phyloP scores from a whole-genome alignment of 176 grass and related monocot species.

The Raddia distichophylla region DNA sequence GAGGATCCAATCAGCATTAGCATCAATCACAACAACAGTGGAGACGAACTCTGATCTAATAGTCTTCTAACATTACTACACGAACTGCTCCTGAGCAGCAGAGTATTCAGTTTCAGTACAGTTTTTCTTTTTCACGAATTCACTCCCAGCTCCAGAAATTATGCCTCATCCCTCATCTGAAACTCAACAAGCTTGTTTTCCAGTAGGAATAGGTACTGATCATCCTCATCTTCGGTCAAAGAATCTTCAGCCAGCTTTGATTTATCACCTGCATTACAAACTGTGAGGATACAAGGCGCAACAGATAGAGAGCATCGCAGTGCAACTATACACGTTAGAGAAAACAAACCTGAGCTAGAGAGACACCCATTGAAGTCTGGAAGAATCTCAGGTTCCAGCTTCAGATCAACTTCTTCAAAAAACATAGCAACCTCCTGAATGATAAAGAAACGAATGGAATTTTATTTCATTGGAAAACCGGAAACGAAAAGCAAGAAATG shows the following conservation, averaged over 20 bases:
- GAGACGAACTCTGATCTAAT: not conserved
- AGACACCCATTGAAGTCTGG: slow-evolving; percentile 2
- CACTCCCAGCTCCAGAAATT: not conserved
- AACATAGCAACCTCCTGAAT: slow-evolving; percentile 42
- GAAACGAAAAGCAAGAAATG: not conserved
- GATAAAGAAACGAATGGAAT: slow-evolving; percentile 13
- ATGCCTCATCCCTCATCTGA: slow-evolving; percentile 47
- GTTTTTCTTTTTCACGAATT: slow-evolving; percentile 14
- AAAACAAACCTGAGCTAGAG: slow-evolving; percentile 44
- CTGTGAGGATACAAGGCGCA: not conserved
- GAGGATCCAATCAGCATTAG: not conserved
- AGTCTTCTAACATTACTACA: slow-evolving; percentile 8
- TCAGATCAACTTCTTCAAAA: slow-evolving; percentile 41
- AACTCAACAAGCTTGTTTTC: slow-evolving; percentile 46
- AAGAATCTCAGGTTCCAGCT: slow-evolving; percentile 58
- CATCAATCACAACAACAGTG: not conserved
- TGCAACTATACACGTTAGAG: not conserved
- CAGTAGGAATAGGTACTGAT: slow-evolving; percentile 32
- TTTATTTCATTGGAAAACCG: not conserved
- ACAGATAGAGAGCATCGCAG: not conserved
- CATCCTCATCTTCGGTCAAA: slow-evolving; percentile 31
- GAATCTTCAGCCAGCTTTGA: slow-evolving; percentile 19
- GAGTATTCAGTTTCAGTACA: not conserved
- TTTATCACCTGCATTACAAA: slow-evolving; percentile 43
- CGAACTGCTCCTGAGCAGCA: not conserved